Evolutionary conservation across 2,329 filamentous ascomycete species (phyloP).

Genomic region (Ceratocystis harringtonii): DNA sequence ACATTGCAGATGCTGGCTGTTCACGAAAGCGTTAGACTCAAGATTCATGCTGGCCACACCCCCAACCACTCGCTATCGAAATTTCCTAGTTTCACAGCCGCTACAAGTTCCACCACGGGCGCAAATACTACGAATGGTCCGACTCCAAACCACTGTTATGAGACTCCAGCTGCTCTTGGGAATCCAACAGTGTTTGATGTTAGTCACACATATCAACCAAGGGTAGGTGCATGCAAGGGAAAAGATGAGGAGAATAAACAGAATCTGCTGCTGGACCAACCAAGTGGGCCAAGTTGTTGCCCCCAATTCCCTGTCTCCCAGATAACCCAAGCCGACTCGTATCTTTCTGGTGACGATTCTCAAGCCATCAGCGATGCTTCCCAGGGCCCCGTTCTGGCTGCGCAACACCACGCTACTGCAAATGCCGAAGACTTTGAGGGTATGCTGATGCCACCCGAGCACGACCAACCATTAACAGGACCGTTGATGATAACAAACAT

Average conservation of each 20-base stretch:
- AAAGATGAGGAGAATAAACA: background rate
- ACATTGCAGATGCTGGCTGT: conserved; percentile 34
- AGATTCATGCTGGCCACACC: conserved; percentile 48
- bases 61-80: conserved; percentile 44
- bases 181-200: conserved; percentile 2
- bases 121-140: conserved; percentile 12
- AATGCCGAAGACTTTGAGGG: conserved; percentile 13
- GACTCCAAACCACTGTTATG: conserved; percentile 13
- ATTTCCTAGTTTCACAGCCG: conserved; percentile 26
- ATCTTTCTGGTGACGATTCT: background rate
- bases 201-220: background rate
- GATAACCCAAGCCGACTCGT: background rate
- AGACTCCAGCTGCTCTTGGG: conserved; percentile 16
- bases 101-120: conserved; percentile 11
- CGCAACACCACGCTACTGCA: background rate
- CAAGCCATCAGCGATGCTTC: background rate
- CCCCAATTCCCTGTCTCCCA: background rate
- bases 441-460: conserved; percentile 27
- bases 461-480: conserved; percentile 34
- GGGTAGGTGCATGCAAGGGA: background rate
- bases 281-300: background rate
- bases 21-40: conserved; percentile 37
- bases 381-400: background rate
- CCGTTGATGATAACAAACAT: conserved; percentile 41
- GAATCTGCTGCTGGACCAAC: background rate